Evolutionary conservation across 768 basidiomycete genomes (phyloP).

Genomic region (Rhizopogon salebrosus): DNA sequence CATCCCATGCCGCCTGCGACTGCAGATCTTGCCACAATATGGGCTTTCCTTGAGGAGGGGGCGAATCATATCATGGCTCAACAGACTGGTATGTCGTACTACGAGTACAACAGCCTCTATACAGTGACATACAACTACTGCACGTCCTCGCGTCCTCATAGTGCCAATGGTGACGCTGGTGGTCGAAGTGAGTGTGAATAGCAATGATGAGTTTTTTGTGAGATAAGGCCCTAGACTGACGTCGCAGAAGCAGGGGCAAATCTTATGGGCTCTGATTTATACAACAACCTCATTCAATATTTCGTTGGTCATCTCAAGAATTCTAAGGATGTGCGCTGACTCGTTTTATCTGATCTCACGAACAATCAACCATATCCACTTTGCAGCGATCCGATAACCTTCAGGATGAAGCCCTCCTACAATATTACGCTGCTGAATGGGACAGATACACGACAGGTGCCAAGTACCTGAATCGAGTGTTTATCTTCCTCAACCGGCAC

Average conservation of each 20-base stretch:
- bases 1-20: slow-evolving; percentile 55
- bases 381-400: slow-evolving; percentile 69
- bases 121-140: slow-evolving; percentile 98
- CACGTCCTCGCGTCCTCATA: slow-evolving; percentile 78
- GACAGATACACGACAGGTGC: slow-evolving; percentile 95
- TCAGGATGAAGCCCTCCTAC: slow-evolving; percentile 82
- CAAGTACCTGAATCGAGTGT: slow-evolving; percentile 93
- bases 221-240: slow-evolving; percentile 11
- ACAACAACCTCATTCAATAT: slow-evolving; percentile 90
- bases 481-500: slow-evolving; percentile 97
- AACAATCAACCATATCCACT: slow-evolving; percentile 8
- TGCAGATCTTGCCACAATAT: slow-evolving; percentile 78
- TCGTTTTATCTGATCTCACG: slow-evolving; percentile 11
- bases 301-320: slow-evolving; percentile 76
- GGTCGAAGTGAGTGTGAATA: slow-evolving; percentile 49
- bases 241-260: slow-evolving; percentile 71
- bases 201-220: slow-evolving; percentile 4
- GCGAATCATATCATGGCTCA: slow-evolving; percentile 93
- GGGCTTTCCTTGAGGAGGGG: slow-evolving; percentile 80
- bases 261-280: slow-evolving; percentile 95
- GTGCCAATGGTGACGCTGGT: slow-evolving; percentile 30
- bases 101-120: slow-evolving; percentile 79
- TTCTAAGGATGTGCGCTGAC: slow-evolving; percentile 49
- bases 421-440: slow-evolving; percentile 92
- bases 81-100: slow-evolving; percentile 84